phyloP scores from a whole-genome alignment of 2,329 filamentous ascomycete genomes.

The Colletotrichum godetiae region DNA sequence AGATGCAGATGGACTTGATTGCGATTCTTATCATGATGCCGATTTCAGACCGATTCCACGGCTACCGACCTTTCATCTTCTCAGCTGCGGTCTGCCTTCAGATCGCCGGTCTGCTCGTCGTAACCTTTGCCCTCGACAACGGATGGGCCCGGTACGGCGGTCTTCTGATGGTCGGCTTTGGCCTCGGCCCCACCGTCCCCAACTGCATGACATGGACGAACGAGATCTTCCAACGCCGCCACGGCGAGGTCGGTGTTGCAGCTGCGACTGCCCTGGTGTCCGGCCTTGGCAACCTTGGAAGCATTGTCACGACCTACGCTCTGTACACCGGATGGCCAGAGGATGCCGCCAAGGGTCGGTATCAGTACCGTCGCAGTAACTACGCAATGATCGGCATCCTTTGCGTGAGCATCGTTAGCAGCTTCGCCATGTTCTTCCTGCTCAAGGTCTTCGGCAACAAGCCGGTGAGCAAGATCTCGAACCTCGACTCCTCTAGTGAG shows the following conservation, averaged over 20 bases:
- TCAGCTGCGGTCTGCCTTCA: conserved; percentile 80
- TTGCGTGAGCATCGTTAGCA: conserved; percentile 79
- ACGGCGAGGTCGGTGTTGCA: conserved; percentile 91
- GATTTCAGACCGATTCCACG: conserved; percentile 87
- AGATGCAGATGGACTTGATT: conserved; percentile 78
- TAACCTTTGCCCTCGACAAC: conserved; percentile 77
- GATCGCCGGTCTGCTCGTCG: conserved; percentile 82
- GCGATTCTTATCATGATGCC: conserved; percentile 89
- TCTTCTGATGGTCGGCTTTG: conserved; percentile 90
- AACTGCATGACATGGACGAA: conserved; percentile 96
- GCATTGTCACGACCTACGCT: conserved; percentile 88
- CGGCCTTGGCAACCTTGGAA: conserved; percentile 87
- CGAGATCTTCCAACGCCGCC: conserved; percentile 88
- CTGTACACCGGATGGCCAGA: conserved; percentile 88
- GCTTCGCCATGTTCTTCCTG: conserved; percentile 74
- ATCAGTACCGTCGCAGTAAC: conserved; percentile 85
- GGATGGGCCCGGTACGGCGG: conserved; percentile 90
- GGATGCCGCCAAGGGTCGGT: conserved; percentile 75
- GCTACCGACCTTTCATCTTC: conserved; percentile 84
- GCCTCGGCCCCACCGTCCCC: conserved; percentile 88
- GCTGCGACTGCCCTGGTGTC: conserved; percentile 88
- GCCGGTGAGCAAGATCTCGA: conserved; percentile 58
- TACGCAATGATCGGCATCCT: conserved; percentile 90
- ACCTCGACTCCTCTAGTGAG: conserved; percentile 52
- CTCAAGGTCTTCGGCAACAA: conserved; percentile 69